Conservation (phyloP, 192 early-diverging fungal species). For the Entrophospora sp. region DNA sequence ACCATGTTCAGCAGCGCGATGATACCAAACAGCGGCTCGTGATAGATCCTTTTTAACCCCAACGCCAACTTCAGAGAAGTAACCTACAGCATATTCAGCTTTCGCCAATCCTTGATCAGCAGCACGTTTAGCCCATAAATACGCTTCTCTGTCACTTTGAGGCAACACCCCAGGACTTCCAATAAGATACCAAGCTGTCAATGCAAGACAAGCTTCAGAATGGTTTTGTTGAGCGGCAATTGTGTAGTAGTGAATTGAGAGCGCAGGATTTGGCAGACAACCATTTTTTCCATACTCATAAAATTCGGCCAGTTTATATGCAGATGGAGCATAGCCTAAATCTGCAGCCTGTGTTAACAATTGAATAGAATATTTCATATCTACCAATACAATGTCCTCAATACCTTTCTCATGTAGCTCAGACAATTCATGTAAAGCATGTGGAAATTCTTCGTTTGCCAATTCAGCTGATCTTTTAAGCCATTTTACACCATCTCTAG, state of each 20-base stretch:
- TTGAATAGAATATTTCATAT: conserved; percentile 47
- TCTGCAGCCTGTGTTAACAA: conserved; percentile 53
- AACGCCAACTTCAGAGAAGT: conserved; percentile 55
- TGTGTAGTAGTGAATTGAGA: conserved; percentile 52
- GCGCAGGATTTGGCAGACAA: conserved; percentile 40
- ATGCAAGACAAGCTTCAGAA: conserved; percentile 49
- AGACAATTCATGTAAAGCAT: conserved; percentile 48
- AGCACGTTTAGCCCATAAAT: conserved; percentile 49
- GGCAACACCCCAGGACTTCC: conserved; percentile 41
- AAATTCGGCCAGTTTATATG: conserved; percentile 47
- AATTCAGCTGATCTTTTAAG: conserved; percentile 48
- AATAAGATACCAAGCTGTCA: conserved; percentile 57
- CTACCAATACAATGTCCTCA: conserved; percentile 51
- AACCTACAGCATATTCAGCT: conserved; percentile 54
- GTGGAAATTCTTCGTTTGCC: conserved; percentile 43
- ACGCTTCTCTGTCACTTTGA: conserved; percentile 53
- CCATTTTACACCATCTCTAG: conserved; percentile 53
- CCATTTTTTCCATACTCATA: conserved; percentile 54
- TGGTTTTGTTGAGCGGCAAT: conserved; percentile 52
- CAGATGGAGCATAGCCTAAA: conserved; percentile 55
- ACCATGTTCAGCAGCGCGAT: conserved; percentile 54
- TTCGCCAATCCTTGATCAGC: conserved; percentile 52
- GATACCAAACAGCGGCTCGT: conserved; percentile 52
- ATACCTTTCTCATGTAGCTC: conserved; percentile 44
- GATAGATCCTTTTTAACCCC: conserved; percentile 42